Evolutionary conservation across 2,329 filamentous ascomycete genomes (phyloP).

Genomic region (Berkeleyomyces rouxiae): DNA sequence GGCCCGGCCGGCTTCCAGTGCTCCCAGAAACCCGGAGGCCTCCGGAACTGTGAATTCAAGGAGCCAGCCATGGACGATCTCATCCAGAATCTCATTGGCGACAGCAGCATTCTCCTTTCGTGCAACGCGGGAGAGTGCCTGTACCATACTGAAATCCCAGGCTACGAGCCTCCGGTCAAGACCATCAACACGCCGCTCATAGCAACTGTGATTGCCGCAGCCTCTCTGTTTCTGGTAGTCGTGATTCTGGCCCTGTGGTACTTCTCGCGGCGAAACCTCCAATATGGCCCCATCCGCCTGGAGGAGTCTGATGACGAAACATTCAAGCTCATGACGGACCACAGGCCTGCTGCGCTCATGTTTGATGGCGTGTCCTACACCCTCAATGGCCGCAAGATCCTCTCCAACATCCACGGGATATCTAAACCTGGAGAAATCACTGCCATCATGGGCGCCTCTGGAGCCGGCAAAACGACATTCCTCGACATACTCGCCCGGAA

Average conservation of each 20-base stretch:
- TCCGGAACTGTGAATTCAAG: slow-evolving; percentile 60
- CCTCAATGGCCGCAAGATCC: slow-evolving; percentile 75
- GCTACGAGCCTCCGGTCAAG: slow-evolving; percentile 76
- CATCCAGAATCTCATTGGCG: slow-evolving; percentile 78
- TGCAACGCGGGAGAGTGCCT: slow-evolving; percentile 85
- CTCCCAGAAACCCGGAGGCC: slow-evolving; percentile 43
- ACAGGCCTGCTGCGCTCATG: slow-evolving; percentile 75
- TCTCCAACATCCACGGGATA: slow-evolving; percentile 63
- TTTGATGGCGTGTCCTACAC: slow-evolving; percentile 80
- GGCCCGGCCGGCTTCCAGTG: slow-evolving; percentile 79
- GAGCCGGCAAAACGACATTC: slow-evolving; percentile 94
- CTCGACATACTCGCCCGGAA: slow-evolving; percentile 90
- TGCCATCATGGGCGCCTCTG: slow-evolving; percentile 96
- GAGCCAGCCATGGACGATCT: slow-evolving; percentile 87
- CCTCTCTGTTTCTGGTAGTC: slow-evolving; percentile 74
- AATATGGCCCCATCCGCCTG: slow-evolving; percentile 58
- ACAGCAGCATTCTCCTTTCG: slow-evolving; percentile 68
- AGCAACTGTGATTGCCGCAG: slow-evolving; percentile 76
- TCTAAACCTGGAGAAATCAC: slow-evolving; percentile 92
- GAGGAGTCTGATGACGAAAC: slow-evolving; percentile 84
- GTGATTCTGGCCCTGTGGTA: slow-evolving; percentile 78
- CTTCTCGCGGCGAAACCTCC: slow-evolving; percentile 56
- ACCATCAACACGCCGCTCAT: slow-evolving; percentile 95
- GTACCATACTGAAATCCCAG: slow-evolving; percentile 81
- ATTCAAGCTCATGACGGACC: slow-evolving; percentile 72